phyloP scores from a whole-genome alignment of 768 basidiomycete genomes.

The Kockovaella imperatae region DNA sequence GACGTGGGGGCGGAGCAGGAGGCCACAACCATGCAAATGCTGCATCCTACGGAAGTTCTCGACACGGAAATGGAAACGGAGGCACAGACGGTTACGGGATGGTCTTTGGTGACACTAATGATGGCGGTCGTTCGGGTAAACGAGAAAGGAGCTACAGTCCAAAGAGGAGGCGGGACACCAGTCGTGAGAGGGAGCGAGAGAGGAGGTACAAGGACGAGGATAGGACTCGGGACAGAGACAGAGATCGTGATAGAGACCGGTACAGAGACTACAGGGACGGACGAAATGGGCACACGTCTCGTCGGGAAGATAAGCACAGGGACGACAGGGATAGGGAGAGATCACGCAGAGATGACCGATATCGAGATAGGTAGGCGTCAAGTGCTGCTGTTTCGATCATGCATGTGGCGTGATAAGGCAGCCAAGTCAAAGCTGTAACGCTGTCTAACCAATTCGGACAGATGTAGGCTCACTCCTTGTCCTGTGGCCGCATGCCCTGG shows the following conservation, averaged over 20 bases:
- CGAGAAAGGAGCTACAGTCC: slow-evolving; percentile 7
- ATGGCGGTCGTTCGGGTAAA: not conserved
- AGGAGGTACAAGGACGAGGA: slow-evolving; percentile 52
- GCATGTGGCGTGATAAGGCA: too few species aligned
- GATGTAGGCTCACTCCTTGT: too few species aligned
- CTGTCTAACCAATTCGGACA: too few species aligned
- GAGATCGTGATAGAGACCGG: slow-evolving; percentile 14
- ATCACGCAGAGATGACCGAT: too few species aligned
- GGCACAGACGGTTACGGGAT: slow-evolving; percentile 11
- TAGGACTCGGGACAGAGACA: slow-evolving; percentile 14
- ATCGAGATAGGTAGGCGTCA: too few species aligned
- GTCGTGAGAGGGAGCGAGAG: slow-evolving; percentile 45
- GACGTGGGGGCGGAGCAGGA: slow-evolving; percentile 48
- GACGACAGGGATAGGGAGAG: slow-evolving; percentile 24
- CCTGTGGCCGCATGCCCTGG: too few species aligned
- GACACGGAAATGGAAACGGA: slow-evolving; percentile 11
- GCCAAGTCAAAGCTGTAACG: too few species aligned
- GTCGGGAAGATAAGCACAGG: slow-evolving; percentile 5
- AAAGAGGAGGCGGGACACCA: slow-evolving; percentile 5
- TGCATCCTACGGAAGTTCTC: slow-evolving; percentile 50
- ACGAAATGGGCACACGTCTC: slow-evolving; percentile 32
- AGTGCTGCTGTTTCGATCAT: too few species aligned
- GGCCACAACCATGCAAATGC: not conserved
- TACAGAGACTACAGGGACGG: slow-evolving; percentile 44
- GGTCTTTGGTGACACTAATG: not conserved